phyloP scores from a whole-genome alignment of 1,139 yeast genomes.

The Scheffersomyces parashehatae region DNA sequence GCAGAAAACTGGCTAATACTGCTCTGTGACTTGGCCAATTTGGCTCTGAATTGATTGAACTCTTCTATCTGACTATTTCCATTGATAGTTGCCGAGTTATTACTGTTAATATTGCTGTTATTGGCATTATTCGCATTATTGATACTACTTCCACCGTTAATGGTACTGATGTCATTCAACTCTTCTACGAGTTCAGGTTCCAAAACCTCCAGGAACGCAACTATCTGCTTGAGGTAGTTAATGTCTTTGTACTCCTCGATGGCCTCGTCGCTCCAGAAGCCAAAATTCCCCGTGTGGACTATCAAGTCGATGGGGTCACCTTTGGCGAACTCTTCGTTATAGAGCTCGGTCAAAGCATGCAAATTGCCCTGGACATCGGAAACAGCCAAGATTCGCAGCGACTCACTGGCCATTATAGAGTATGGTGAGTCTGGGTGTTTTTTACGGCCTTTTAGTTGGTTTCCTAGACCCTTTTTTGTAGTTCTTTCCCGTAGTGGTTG shows the following conservation, averaged over 20 bases:
- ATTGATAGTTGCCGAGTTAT: neutral
- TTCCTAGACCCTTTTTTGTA: too few species aligned
- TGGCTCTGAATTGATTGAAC: conserved; percentile 35
- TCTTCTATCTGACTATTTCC: neutral
- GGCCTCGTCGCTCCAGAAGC: conserved; percentile 66
- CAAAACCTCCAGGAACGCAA: conserved; percentile 65
- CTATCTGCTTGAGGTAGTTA: conserved; percentile 60
- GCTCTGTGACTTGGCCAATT: conserved; percentile 27
- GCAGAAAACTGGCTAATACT: conserved; percentile 56
- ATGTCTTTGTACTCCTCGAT: conserved; percentile 53
- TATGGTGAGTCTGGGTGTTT: too few species aligned
- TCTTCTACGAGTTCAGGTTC: conserved; percentile 46
- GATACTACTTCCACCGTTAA: conserved; percentile 21
- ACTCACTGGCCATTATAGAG: too few species aligned
- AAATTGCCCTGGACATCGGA: conserved; percentile 40
- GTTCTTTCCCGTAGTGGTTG: too few species aligned
- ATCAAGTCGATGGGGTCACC: conserved; percentile 32
- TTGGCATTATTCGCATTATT: conserved; percentile 10
- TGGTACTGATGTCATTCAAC: conserved; percentile 48
- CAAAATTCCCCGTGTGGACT: conserved; percentile 79
- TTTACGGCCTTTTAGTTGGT: too few species aligned
- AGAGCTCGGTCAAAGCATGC: conserved; percentile 18
- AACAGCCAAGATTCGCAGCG: conserved; percentile 22
- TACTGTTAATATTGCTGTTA: conserved; percentile 2
- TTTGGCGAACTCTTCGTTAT: conserved; percentile 13